Conservation (phyloP, 768 basidiomycete species). For the Suillus lakei region DNA sequence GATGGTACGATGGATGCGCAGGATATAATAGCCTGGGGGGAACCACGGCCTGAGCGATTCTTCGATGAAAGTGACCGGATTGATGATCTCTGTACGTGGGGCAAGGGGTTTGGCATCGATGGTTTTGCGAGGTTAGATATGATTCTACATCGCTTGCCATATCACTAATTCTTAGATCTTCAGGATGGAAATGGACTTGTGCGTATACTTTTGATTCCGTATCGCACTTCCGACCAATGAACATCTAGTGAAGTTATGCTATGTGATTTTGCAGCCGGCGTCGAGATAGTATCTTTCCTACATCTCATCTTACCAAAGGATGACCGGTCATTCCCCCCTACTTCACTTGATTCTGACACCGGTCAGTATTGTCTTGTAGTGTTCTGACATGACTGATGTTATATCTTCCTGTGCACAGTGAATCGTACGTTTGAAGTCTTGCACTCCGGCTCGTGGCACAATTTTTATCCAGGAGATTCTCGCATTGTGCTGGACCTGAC, state of each 20-base stretch:
- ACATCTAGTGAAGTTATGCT: conserved; percentile 50
- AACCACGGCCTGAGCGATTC: conserved; percentile 19
- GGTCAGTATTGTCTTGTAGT: neutral
- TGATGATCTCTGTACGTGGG: conserved; percentile 39
- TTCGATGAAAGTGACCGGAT: conserved; percentile 31
- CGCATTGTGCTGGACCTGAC: conserved; percentile 49
- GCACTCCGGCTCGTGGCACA: conserved; percentile 46
- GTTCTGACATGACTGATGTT: neutral
- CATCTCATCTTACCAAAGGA: conserved; percentile 25
- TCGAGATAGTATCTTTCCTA: conserved; percentile 44
- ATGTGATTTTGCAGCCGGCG: conserved; percentile 48
- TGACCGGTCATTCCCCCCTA: neutral
- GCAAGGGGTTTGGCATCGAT: conserved; percentile 33
- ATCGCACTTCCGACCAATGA: neutral
- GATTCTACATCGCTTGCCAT: neutral
- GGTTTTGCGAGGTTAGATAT: conserved; percentile 33
- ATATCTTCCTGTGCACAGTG: neutral
- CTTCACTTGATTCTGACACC: neutral
- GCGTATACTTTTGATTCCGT: conserved; percentile 17
- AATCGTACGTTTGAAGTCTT: conserved; percentile 21
- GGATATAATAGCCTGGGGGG: conserved; percentile 40
- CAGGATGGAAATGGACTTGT: conserved; percentile 58
- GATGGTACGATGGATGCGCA: conserved; percentile 39
- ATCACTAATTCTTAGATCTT: neutral
- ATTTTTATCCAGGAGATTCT: conserved; percentile 46